phyloP scores from a whole-genome alignment of 108 stramenopile genomes.

The Skeletonema grethae region DNA sequence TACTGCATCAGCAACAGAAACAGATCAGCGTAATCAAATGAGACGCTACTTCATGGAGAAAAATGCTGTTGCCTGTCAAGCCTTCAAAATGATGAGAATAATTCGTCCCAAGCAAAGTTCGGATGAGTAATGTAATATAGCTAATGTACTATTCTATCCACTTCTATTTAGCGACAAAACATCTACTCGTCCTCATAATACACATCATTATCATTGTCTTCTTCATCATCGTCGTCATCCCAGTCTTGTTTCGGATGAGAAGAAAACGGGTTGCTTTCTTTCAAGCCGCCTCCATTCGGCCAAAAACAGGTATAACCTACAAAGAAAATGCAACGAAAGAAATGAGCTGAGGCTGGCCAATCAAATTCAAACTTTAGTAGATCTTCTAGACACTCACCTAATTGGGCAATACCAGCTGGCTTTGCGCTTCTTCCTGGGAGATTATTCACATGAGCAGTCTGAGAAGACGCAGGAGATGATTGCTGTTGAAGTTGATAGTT shows the following conservation, averaged over 20 bases:
- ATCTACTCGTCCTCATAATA: background rate
- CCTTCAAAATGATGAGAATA: background rate
- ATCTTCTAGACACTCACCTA: conserved; percentile 8
- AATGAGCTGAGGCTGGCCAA: background rate
- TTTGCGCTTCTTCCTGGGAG: conserved; percentile 45
- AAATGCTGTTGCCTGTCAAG: background rate
- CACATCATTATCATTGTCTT: background rate
- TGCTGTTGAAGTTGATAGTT: conserved; percentile 15
- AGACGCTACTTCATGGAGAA: background rate
- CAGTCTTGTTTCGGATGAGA: background rate
- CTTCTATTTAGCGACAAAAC: background rate
- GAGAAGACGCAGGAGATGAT: conserved; percentile 12
- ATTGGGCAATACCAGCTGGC: conserved; percentile 48
- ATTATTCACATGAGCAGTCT: conserved; percentile 26
- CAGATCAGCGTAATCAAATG: background rate
- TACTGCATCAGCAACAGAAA: background rate
- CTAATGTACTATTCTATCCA: no score
- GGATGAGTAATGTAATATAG: background rate
- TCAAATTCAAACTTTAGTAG: background rate
- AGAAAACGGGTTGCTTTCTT: conserved; percentile 19
- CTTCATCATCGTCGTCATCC: background rate
- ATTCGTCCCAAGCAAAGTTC: background rate
- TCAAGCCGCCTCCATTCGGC: conserved; percentile 52
- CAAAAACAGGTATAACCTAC: conserved; percentile 49
- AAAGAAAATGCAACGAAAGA: background rate